phyloP scores from a whole-genome alignment of 2,329 filamentous ascomycete species.

The Chaetomium strumarium region DNA sequence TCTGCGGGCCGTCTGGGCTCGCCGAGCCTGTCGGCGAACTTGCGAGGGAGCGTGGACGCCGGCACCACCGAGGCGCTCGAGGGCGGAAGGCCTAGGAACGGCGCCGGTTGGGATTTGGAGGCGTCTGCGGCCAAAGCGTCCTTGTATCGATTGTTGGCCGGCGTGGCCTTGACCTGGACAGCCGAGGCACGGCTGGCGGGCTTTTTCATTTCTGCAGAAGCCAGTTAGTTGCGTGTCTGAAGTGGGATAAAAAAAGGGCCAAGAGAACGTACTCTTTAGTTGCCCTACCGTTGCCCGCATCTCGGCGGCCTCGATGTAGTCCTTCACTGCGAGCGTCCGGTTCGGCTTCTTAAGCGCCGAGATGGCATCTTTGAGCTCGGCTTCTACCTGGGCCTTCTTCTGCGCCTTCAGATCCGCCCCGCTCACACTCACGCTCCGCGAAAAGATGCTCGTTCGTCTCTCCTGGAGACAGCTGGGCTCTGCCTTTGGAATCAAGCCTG shows the following conservation, averaged over 20 bases:
- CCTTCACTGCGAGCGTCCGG: conserved; percentile 60
- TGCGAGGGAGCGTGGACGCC: conserved; percentile 23
- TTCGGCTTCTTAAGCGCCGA: conserved; percentile 70
- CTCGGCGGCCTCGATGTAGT: conserved; percentile 62
- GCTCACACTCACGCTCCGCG: conserved; percentile 39
- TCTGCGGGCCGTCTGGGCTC: conserved; percentile 14
- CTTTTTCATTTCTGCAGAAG: conserved; percentile 45
- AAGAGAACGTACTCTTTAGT: conserved; percentile 41
- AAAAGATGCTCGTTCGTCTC: conserved; percentile 36
- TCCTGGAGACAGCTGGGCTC: conserved; percentile 38
- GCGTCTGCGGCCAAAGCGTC: conserved; percentile 39
- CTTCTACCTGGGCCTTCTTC: conserved; percentile 62
- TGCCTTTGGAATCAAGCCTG: conserved; percentile 44
- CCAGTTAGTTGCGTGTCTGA: conserved; percentile 19
- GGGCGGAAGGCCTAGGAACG: conserved; percentile 35
- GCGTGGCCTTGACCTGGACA: conserved; percentile 53
- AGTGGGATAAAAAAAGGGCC: background rate
- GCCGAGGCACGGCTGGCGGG: conserved; percentile 37
- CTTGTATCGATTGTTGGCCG: conserved; percentile 48
- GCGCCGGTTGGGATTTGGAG: conserved; percentile 24
- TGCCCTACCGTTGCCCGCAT: conserved; percentile 46
- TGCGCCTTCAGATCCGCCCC: conserved; percentile 52
- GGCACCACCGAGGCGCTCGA: conserved; percentile 27
- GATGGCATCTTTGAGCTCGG: conserved; percentile 69
- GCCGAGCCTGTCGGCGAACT: conserved; percentile 16